Percentiles rank a stretch among this genome's conserved stretches.
phyloP scores from a whole-genome alignment of 176 grass and related monocot species.

The Carex parvula region DNA sequence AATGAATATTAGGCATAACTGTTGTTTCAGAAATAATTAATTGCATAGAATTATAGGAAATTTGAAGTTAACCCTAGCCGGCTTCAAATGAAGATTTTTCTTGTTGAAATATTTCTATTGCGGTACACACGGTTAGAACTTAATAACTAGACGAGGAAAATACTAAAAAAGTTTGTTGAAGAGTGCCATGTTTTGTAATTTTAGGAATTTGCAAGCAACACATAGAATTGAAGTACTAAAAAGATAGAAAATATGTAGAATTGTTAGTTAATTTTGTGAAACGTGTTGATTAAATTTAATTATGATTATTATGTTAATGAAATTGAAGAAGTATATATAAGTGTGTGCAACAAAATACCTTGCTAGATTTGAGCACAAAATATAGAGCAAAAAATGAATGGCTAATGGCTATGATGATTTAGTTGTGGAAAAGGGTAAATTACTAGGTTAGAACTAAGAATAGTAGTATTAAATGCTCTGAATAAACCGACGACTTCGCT shows the following conservation, averaged over 20 bases:
- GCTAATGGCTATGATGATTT: not conserved
- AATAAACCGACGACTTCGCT: constrained; percentile 15
- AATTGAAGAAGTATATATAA: not conserved
- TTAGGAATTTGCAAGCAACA: not conserved
- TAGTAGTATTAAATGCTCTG: constrained; percentile 2
- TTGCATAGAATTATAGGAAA: not conserved
- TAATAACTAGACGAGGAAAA: not conserved
- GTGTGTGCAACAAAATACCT: not conserved
- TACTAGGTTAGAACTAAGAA: constrained; percentile 5
- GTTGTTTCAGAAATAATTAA: not conserved
- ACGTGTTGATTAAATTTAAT: no score
- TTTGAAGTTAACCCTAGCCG: not conserved
- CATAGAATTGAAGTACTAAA: not conserved
- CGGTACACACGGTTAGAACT: constrained; percentile 1
- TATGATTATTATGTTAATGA: no score
- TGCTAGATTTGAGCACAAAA: not conserved
- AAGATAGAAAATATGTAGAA: not conserved
- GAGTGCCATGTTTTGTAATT: not conserved
- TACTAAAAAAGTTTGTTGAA: not conserved
- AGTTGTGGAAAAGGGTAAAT: not conserved
- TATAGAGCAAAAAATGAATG: not conserved
- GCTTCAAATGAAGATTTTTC: not conserved
- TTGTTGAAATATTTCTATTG: not conserved
- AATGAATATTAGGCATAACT: not conserved
- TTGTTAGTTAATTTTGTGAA: no score